Evolutionary conservation across 192 early-diverging fungal genomes (phyloP), one percentile per base, ranked within the genome.

Genomic region (Jimgerdemannia lactiflua): DNA sequence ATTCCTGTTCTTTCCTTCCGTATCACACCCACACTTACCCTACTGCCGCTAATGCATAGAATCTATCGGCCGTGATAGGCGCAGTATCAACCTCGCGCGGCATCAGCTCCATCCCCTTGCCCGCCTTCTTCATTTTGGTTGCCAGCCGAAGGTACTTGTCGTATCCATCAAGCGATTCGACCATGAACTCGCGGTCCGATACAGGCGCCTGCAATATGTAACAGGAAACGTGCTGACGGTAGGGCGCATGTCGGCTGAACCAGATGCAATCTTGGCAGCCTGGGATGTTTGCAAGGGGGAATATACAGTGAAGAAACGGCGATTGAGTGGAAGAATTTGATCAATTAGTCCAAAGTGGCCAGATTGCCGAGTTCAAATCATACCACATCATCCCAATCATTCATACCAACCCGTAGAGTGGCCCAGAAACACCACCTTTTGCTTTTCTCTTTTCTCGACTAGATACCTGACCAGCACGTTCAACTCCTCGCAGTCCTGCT

Each of bases 191-290:
- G 64, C 85, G 66, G 66, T 86, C 84, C 0, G 82, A 86, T 3
- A 86, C 84, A 18, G 82, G 79, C 17, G 79, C 84, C 63, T 86
- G 84, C 10, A 86, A 63, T 18, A 86, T 76, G 1, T 81, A 71
- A 18, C 82, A 81, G 59, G 75, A 42, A 8, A 85, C 70, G 40
- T n/a, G 66, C 3, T 73, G 43, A 4, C 67, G 64, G 59, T 75
- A 72, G 17, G 67, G 18, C 8, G 79, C 81, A 43, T 80, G 65
- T 44, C 49, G 74, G 19, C 73, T 80, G 71, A 81, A 77, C 11
- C 69, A 77, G 4, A 80, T 75, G 10, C 77, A 79, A 39, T 85
- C 78, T 42, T 85, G 84, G 42, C 81, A 74, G 43, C 74, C 74
- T 75, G 40, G 39, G 7, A 3, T 39, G 29, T 29, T 29, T 29